These are phyloP conservation scores for Angomonas deanei DNA, from an alignment of 208 protist genomes.

Conservation along the genomic window DNA sequence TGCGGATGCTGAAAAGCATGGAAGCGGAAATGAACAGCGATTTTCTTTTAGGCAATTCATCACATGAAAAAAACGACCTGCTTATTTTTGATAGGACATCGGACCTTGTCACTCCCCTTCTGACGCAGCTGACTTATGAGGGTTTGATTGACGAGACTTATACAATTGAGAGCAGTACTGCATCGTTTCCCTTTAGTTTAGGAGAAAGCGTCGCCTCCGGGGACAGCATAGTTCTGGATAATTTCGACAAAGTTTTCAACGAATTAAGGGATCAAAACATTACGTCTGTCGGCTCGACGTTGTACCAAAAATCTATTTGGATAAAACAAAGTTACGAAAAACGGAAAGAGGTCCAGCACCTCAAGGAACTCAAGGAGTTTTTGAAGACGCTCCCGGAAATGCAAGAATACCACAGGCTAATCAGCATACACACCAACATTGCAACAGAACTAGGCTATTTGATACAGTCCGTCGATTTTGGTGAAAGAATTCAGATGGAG, in stretches of 20 bases:
- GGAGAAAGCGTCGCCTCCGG: slow-evolving; percentile 36
- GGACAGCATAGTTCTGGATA: slow-evolving; percentile 29
- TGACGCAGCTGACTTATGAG: slow-evolving; percentile 90
- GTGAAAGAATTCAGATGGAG: slow-evolving; percentile 61
- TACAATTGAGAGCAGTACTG: slow-evolving; percentile 45
- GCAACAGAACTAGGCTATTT: slow-evolving; percentile 73
- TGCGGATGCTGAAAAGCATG: slow-evolving; percentile 60
- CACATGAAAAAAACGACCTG: slow-evolving; percentile 59
- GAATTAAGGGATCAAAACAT: slow-evolving; percentile 82
- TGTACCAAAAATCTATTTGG: slow-evolving; percentile 82
- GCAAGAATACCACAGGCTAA: slow-evolving; percentile 76
- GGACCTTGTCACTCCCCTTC: slow-evolving; percentile 76
- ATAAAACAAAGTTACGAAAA: slow-evolving; percentile 87
- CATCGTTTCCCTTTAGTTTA: slow-evolving; percentile 64
- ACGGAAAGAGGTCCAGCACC: slow-evolving; percentile 73
- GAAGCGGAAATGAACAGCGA: slow-evolving; percentile 63
- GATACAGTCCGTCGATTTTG: slow-evolving; percentile 58
- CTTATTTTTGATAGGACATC: slow-evolving; percentile 77
- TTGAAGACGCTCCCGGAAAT: slow-evolving; percentile 83
- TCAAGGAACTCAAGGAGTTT: slow-evolving; percentile 87
- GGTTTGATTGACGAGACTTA: slow-evolving; percentile 87
- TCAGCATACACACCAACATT: slow-evolving; percentile 76
- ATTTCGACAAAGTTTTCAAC: slow-evolving; percentile 63
- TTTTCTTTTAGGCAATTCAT: slow-evolving; percentile 33
- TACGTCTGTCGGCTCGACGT: slow-evolving; percentile 46